Evolutionary conservation across 768 basidiomycete species (phyloP).

Genomic region (Podaxis carcinomalis): DNA sequence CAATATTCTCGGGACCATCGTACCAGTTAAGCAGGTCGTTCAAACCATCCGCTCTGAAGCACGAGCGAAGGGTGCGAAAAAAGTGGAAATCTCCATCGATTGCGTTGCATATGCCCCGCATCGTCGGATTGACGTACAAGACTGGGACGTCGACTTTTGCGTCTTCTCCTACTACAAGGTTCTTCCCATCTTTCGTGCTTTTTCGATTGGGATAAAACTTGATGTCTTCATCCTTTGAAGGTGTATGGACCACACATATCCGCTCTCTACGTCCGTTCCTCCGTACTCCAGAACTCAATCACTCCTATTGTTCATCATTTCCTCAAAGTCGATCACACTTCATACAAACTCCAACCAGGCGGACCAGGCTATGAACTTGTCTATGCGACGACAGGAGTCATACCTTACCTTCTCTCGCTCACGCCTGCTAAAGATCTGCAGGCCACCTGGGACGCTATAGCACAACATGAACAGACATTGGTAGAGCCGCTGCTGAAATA

Average conservation of each 20-base stretch:
- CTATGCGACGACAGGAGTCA: constrained; percentile 54
- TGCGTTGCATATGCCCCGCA: constrained; percentile 82
- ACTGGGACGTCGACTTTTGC: constrained; percentile 75
- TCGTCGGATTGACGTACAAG: constrained; percentile 62
- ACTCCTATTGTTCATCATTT: constrained; percentile 68
- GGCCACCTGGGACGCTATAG: constrained; percentile 54
- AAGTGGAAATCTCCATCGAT: constrained; percentile 68
- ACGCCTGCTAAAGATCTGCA: constrained; percentile 42
- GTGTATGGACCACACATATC: constrained; percentile 75
- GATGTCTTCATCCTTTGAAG: constrained; percentile 27
- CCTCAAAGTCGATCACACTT: constrained; percentile 37
- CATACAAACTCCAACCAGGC: constrained; percentile 69
- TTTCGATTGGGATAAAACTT: background rate
- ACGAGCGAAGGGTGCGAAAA: constrained; percentile 44
- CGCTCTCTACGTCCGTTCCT: constrained; percentile 53
- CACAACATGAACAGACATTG: constrained; percentile 56
- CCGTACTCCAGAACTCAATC: constrained; percentile 47
- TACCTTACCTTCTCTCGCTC: constrained; percentile 61
- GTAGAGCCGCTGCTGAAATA: constrained; percentile 51
- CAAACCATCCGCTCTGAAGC: constrained; percentile 48
- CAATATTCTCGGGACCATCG: constrained; percentile 67
- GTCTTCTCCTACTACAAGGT: constrained; percentile 79
- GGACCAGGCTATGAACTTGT: constrained; percentile 73
- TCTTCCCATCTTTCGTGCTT: background rate
- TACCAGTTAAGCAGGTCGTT: constrained; percentile 56